Conservation (phyloP, 2,329 filamentous ascomycete species). For the Aspergillus intermedius region DNA sequence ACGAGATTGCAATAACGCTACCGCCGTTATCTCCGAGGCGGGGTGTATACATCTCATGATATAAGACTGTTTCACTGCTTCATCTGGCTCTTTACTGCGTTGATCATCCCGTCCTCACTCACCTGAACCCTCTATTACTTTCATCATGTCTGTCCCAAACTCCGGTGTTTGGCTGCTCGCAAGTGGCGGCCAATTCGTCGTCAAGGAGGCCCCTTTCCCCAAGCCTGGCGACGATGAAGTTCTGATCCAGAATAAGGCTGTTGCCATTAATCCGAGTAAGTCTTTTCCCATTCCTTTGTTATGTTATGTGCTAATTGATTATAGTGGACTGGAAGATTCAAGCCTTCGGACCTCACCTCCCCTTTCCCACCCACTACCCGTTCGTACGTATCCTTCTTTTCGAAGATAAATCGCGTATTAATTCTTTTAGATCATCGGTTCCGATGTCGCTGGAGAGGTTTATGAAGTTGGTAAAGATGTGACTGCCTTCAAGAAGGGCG, state of each 20-base stretch:
- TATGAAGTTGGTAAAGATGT: slow-evolving; percentile 35
- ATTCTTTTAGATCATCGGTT: slow-evolving; percentile 29
- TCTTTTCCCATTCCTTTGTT: not conserved
- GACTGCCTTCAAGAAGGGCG: slow-evolving; percentile 20
- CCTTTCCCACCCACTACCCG: not conserved
- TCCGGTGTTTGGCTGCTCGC: slow-evolving; percentile 11
- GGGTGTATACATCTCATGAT: not conserved
- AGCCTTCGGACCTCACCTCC: not conserved
- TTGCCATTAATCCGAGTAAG: slow-evolving; percentile 38
- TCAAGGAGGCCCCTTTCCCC: slow-evolving; percentile 33
- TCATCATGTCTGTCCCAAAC: slow-evolving; percentile 18
- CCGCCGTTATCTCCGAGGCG: not conserved
- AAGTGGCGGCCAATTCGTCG: slow-evolving; percentile 20
- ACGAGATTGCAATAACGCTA: not conserved
- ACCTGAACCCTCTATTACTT: not conserved
- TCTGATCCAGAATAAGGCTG: slow-evolving; percentile 35
- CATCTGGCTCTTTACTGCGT: not conserved
- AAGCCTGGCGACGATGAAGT: slow-evolving; percentile 32
- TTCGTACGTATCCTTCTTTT: not conserved
- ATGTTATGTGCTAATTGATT: not conserved
- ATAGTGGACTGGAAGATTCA: slow-evolving; percentile 1
- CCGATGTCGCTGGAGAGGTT: slow-evolving; percentile 43
- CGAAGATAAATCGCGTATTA: not conserved
- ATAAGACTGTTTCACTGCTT: not conserved
- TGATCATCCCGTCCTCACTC: not conserved